Base-by-base conservation (phyloP, 2,329 filamentous ascomycete genomes). In the Myriosclerotinia scirpicola region DNA sequence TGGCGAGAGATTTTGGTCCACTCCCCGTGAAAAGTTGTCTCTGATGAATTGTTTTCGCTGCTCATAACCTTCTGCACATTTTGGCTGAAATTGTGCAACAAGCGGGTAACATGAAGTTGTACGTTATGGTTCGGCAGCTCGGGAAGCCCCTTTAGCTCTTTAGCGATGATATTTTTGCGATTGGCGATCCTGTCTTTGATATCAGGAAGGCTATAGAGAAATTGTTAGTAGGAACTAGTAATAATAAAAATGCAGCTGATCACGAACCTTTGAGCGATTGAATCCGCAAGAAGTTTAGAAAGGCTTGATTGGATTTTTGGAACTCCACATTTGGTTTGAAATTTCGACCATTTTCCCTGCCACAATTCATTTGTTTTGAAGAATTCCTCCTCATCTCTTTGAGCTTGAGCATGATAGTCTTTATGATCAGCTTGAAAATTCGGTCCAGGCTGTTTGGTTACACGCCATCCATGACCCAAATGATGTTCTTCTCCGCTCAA, bases 391-490 rank as follows among this genome's bases (percentile, higher is more conserved):
- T 89, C 87, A 11, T 81, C 76, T 0, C 70, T 20, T 0, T 85
- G 79, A 0, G 86, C 85, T 7, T 79, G 71, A 0, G 72, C 64
- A 65, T 87, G 81, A 1, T 79, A 78, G 0, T 75, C 70, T 0
- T 76, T 69, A 15, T 65, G 65, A 2, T 40, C 30, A 5, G 55
- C 50, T 8, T 44, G 26, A 22, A 52, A 66, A 11, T 66, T 54
- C 1, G 66, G 66, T 3, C 85, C 83, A 3, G 89, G 88, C 1
- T 89, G 85, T 0, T 89, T 90, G 0, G 93, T 91, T 11, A 91
- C 86, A 69, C 89, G 96, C 73, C 94, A 97, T 0, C 90, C 90
- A n/a, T 91, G 82, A 0, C 87, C 88, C 0, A 93, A 84, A 0
- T 76, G 74, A 67, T 91, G 91, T 3, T 66, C 63, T n/a, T 84